These are phyloP conservation scores for Flagelloscypha sp. DNA, from an alignment of 768 basidiomycete genomes.

Conservation along the genomic window DNA sequence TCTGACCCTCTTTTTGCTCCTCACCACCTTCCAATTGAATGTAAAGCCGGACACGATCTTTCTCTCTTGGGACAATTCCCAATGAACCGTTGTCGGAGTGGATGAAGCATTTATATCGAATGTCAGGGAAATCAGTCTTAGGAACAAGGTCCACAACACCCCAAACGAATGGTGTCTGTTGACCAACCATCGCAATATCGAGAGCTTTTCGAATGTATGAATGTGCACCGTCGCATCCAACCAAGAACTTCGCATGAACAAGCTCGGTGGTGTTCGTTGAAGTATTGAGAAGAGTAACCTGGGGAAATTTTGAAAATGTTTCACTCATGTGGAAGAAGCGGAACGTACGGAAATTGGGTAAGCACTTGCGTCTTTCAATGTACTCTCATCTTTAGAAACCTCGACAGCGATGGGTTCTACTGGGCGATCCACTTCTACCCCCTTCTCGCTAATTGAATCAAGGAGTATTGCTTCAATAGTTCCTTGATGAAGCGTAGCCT, in stretches of 20 bases:
- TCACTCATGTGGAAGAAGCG: constrained; percentile 6
- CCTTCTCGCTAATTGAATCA: constrained; percentile 26
- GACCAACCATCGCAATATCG: constrained; percentile 37
- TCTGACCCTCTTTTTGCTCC: neutral
- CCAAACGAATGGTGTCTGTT: constrained; percentile 42
- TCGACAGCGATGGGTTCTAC: constrained; percentile 22
- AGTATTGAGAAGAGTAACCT: neutral
- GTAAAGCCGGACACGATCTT: constrained; percentile 37
- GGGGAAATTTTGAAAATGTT: constrained; percentile 10
- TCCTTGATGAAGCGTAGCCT: constrained; percentile 33
- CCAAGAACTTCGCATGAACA: constrained; percentile 25
- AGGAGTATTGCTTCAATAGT: constrained; percentile 34
- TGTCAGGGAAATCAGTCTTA: constrained; percentile 41
- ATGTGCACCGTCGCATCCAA: constrained; percentile 33
- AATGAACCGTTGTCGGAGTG: constrained; percentile 37
- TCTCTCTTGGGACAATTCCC: constrained; percentile 41
- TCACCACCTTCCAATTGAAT: constrained; percentile 26
- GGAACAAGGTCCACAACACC: constrained; percentile 39
- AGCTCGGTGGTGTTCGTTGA: constrained; percentile 12
- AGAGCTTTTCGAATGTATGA: constrained; percentile 39
- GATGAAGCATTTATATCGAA: constrained; percentile 33
- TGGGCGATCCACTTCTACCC: constrained; percentile 28
- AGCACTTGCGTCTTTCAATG: constrained; percentile 11
- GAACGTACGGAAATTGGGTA: constrained; percentile 10
- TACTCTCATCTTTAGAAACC: constrained; percentile 14